Base-by-base conservation (phyloP, 208 protist genomes). In the Leishmania tarentolae region DNA sequence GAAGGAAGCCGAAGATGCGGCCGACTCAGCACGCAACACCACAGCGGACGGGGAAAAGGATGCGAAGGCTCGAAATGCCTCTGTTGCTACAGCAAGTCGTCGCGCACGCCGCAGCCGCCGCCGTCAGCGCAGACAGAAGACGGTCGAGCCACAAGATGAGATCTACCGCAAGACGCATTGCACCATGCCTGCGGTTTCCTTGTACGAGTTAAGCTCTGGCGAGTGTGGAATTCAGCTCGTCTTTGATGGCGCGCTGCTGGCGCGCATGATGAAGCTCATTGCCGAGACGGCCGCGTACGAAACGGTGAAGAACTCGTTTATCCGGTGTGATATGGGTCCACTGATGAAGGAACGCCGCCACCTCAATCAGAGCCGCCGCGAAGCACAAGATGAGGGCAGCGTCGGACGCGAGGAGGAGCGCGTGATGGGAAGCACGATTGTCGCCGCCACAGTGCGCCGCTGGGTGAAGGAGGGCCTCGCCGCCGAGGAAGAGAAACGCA, bases 301-400 rank as follows among this genome's bases (percentile, higher is more conserved):
- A 75, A 93, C 86, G 11, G 90, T 97, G 44, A 90, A 90, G 83
- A 87, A 89, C 81, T 82, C 79, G 31, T 92, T 91, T 66, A 86
- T 97, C 24, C 92, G 94, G 35, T 95, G 92, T 69, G 92, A 97
- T 82, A 75, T 95, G 59, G 86, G 91, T 24, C 91, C 91, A 2
- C 81, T 97, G 42, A 87, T 95, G 80, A 92, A 95, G 86, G 94
- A 95, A 76, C 92, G 92, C 15, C 91, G 91, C 0, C 87, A 92
- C 70, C 79, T 92, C 19, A 59, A 87, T 47, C 86, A 90, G 82
- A 65, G 71, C 21, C 84, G 91, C 81, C 87, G 88, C 75, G 87
- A 92, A 47, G 85, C 79, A 0, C 87, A 93, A 78, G 93, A 96
- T n/a, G 81, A 86, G 35, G 79, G 88, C 31, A 85, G 88, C 59